These are phyloP conservation scores for Didymella glomerata DNA, from an alignment of 2,329 filamentous ascomycete species.

Conservation along the genomic window DNA sequence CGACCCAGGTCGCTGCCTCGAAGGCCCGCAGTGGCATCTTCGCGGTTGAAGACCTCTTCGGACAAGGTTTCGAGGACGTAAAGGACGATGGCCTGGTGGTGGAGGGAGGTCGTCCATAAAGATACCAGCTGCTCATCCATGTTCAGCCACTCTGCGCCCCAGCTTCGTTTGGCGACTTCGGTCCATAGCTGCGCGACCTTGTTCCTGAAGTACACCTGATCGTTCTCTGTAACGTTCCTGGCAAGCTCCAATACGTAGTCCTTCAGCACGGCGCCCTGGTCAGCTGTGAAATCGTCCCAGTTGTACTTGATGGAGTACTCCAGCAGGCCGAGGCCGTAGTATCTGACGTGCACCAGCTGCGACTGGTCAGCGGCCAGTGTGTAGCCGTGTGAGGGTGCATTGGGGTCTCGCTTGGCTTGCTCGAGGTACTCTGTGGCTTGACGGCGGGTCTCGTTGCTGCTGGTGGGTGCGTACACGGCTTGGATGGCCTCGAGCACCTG, in stretches of 20 bases:
- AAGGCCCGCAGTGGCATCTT: conserved; percentile 84
- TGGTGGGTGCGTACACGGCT: conserved; percentile 83
- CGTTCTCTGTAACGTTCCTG: conserved; percentile 71
- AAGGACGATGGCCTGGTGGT: conserved; percentile 86
- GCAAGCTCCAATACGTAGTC: conserved; percentile 82
- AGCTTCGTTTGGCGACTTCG: conserved; percentile 90
- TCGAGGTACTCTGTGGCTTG: conserved; percentile 89
- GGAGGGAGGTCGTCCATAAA: conserved; percentile 73
- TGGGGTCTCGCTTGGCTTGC: conserved; percentile 77
- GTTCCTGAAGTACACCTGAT: conserved; percentile 86
- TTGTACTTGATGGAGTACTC: conserved; percentile 88
- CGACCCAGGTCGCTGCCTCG: conserved; percentile 85
- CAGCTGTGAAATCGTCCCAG: conserved; percentile 76
- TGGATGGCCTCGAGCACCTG: conserved; percentile 86
- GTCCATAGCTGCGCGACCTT: conserved; percentile 96
- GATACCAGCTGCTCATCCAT: conserved; percentile 87
- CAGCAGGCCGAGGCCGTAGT: conserved; percentile 91
- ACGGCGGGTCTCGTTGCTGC: conserved; percentile 80
- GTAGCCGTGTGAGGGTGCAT: conserved; percentile 87
- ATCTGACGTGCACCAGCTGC: conserved; percentile 83
- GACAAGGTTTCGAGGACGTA: conserved; percentile 89
- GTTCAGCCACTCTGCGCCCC: conserved; percentile 91
- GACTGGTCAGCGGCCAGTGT: conserved; percentile 77
- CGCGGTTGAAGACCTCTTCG: conserved; percentile 91
- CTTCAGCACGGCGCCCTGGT: conserved; percentile 74